Percentiles rank a stretch among this genome's conserved stretches.
These are phyloP conservation scores for Solanum arcanum DNA, from an alignment of 257 asterid genomes.

Conservation along the genomic window DNA sequence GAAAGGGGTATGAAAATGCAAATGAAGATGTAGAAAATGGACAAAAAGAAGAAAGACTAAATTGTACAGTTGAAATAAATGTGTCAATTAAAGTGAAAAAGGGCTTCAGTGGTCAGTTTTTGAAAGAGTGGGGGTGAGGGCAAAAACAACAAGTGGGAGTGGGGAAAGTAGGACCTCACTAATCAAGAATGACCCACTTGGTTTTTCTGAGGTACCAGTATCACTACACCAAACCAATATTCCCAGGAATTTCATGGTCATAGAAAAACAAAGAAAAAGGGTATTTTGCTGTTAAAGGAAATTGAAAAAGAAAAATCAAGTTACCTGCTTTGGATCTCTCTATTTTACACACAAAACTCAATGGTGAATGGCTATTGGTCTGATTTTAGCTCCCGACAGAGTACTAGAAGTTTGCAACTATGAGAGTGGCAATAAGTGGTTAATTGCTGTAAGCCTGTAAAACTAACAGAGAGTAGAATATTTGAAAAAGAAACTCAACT, in stretches of 20 bases:
- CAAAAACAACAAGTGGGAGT: slow-evolving; percentile 55
- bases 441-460: not conserved
- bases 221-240: not conserved
- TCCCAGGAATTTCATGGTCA: not conserved
- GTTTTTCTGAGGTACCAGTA: not conserved
- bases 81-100: slow-evolving; percentile 8
- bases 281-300: not conserved
- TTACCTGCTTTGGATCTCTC: not conserved
- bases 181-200: slow-evolving; percentile 40
- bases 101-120: slow-evolving; percentile 27
- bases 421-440: not conserved
- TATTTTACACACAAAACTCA: not conserved
- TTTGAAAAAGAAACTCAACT: not conserved
- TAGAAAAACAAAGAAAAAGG: not conserved
- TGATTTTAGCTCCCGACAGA: not conserved
- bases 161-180: slow-evolving; percentile 20
- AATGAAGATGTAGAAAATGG: slow-evolving; percentile 16
- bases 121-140: slow-evolving; percentile 26
- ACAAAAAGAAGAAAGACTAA: not conserved
- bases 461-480: not conserved
- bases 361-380: slow-evolving; percentile 12
- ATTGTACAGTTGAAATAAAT: not conserved
- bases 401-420: not conserved
- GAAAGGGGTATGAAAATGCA: not conserved
- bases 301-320: not conserved